Percentiles rank a stretch among this genome's conserved stretches.
phyloP scores from a whole-genome alignment of 2,329 filamentous ascomycete genomes.

The Biscogniauxia marginata region DNA sequence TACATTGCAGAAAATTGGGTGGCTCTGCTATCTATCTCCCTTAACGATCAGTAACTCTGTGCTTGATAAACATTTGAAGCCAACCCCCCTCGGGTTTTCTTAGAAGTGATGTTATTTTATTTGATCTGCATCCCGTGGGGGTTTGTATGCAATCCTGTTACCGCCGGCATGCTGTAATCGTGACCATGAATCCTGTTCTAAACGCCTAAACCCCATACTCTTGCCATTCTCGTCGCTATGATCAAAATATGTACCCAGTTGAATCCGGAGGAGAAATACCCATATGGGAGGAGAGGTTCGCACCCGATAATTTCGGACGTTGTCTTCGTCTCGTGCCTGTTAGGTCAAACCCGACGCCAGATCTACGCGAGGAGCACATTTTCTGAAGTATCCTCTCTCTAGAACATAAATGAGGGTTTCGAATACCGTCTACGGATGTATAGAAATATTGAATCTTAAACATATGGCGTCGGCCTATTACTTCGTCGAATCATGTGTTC shows the following conservation, averaged over 20 bases:
- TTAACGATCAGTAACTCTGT: background rate
- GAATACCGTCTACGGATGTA: background rate
- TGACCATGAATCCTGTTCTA: background rate
- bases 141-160: background rate
- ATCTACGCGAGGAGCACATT: background rate
- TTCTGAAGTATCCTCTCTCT: background rate
- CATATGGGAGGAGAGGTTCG: background rate
- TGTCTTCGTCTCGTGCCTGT: background rate
- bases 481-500: constrained; percentile 33
- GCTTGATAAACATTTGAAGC: background rate
- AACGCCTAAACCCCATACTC: background rate
- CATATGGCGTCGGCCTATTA: constrained; percentile 26
- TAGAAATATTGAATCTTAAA: constrained; percentile 13
- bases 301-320: background rate
- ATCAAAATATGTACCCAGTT: background rate
- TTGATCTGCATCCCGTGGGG: background rate
- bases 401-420: background rate
- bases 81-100: background rate
- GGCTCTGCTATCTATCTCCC: background rate
- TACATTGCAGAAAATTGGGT: background rate
- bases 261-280: background rate
- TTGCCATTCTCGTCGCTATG: background rate
- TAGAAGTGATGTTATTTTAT: background rate
- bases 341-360: background rate
- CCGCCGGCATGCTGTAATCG: background rate